A percentile compares a stretch with the other conserved stretches of the same genome.
These are phyloP conservation scores for Rhipidocladum racemiflorum DNA, from an alignment of 176 grass and related monocot species.

Conservation along the genomic window DNA sequence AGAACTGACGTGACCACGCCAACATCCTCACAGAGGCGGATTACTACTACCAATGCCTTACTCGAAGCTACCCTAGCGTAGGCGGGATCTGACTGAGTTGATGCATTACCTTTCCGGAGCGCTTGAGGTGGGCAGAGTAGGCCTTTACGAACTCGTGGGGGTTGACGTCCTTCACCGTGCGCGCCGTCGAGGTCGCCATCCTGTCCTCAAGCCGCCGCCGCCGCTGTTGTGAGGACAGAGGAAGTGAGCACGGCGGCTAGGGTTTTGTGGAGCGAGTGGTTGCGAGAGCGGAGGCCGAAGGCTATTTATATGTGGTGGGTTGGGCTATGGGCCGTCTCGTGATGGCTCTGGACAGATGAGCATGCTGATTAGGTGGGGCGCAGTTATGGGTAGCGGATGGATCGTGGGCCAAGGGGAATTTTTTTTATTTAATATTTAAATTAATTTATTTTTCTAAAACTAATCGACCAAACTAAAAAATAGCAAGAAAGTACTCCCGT, in stretches of 20 bases:
- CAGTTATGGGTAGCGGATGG: too few species aligned
- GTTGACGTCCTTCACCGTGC: conserved; percentile 53
- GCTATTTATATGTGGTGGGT: neutral
- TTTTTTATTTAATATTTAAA: too few species aligned
- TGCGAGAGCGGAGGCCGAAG: neutral
- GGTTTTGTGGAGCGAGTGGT: conserved; percentile 27
- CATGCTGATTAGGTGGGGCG: too few species aligned
- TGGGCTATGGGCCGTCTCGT: neutral
- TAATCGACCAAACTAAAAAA: too few species aligned
- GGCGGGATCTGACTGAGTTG: neutral
- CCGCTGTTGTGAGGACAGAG: neutral
- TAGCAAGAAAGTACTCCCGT: too few species aligned
- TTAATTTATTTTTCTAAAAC: too few species aligned
- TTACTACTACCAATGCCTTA: neutral
- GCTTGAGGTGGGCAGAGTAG: conserved; percentile 59
- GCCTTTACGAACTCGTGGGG: conserved; percentile 63
- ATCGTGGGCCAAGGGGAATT: too few species aligned
- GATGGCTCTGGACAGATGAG: neutral
- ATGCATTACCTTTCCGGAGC: conserved; percentile 49
- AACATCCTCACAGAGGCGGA: neutral
- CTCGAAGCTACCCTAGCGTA: neutral
- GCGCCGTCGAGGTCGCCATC: conserved; percentile 31
- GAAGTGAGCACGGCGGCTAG: too few species aligned
- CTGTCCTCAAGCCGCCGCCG: conserved; percentile 10
- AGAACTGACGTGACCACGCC: neutral